A percentile compares a stretch with the other conserved stretches of the same genome.
These are phyloP conservation scores for Phanerochaete carnosa DNA, from an alignment of 768 basidiomycete species.

Conservation along the genomic window DNA sequence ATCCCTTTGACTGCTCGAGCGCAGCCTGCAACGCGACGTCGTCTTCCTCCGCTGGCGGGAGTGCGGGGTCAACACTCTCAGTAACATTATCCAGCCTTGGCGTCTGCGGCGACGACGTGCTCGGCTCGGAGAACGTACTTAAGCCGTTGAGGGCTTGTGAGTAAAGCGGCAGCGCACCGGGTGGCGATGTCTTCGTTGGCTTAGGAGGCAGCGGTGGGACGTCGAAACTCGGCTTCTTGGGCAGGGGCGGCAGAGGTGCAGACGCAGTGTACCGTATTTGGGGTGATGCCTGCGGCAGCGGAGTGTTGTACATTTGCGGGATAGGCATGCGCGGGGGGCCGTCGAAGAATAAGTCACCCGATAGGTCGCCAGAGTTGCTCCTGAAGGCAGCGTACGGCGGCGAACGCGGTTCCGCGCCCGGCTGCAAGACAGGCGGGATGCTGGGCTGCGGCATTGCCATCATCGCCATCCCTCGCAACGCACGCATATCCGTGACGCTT, in stretches of 20 bases:
- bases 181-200: conserved; percentile 11
- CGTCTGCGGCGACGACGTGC: background rate
- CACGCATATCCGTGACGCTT: background rate
- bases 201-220: conserved; percentile 23
- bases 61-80: background rate
- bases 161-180: conserved; percentile 34
- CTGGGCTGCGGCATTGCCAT: background rate
- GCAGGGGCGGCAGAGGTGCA: conserved; percentile 18
- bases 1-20: conserved; percentile 18
- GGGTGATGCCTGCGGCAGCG: background rate
- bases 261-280: conserved; percentile 11
- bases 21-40: conserved; percentile 13
- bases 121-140: background rate
- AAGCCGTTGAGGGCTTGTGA: conserved; percentile 32
- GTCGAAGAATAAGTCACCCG: conserved; percentile 5
- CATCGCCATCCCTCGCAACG: background rate
- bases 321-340: conserved; percentile 6
- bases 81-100: background rate
- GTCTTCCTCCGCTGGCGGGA: conserved; percentile 3
- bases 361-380: conserved; percentile 12
- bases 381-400: background rate
- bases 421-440: conserved; percentile 8
- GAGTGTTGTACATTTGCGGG: conserved; percentile 4
- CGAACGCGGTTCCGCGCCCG: background rate
- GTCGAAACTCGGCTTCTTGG: conserved; percentile 17